Percentiles rank a stretch among this genome's conserved stretches.
Evolutionary conservation across 176 grass and related monocot species (phyloP).

Genomic region (Triticum aestivum): IWGSC_CS_RefSeq_v2.1 NC_057799.1:35222952-35223451

Average conservation of each 20-base stretch:
- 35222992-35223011: conserved; percentile 59
- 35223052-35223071: background rate
- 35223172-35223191: background rate
- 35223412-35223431: too few species aligned
- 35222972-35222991: conserved; percentile 65
- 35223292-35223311: too few species aligned
- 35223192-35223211: background rate
- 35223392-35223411: too few species aligned
- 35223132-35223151: background rate
- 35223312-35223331: too few species aligned
- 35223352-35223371: too few species aligned
- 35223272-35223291: background rate
- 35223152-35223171: background rate
- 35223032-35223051: background rate
- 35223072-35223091: background rate
- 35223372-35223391: too few species aligned
- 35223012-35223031: background rate
- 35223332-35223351: too few species aligned
- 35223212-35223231: background rate
- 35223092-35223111: conserved; percentile 12
- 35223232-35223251: background rate
- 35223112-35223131: background rate
- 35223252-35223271: background rate
- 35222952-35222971: conserved; percentile 55
- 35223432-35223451: too few species aligned